Conservation (phyloP, 371 early-diverging fungal genomes). For the Mortierella sp. region DNA sequence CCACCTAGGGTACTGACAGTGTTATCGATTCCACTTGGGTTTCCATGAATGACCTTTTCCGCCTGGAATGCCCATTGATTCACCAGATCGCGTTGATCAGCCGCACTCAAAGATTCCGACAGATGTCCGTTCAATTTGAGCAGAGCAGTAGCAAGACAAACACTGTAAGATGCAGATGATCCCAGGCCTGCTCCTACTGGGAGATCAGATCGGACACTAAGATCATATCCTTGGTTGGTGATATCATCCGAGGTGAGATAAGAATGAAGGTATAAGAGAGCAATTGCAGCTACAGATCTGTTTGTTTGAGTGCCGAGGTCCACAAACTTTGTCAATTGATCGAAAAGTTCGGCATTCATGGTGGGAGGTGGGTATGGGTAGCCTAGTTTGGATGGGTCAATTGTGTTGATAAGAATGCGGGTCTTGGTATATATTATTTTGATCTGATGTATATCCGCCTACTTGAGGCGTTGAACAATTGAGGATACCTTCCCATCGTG, state of each 20-base stretch:
- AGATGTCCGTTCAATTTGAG: constrained; percentile 63
- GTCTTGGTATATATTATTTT: neutral
- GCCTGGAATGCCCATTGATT: constrained; percentile 91
- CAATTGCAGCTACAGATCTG: constrained; percentile 62
- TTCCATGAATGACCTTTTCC: constrained; percentile 96
- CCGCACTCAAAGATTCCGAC: constrained; percentile 28
- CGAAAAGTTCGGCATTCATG: constrained; percentile 36
- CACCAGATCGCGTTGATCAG: constrained; percentile 62
- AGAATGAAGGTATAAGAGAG: constrained; percentile 63
- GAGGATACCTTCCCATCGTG: constrained; percentile 44
- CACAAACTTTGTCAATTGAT: constrained; percentile 28
- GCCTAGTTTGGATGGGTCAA: constrained; percentile 8
- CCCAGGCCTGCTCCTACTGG: constrained; percentile 98
- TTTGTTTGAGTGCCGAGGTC: constrained; percentile 44
- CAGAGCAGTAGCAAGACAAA: constrained; percentile 82
- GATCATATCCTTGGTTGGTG: constrained; percentile 62
- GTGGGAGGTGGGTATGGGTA: constrained; percentile 43
- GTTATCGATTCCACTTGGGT: constrained; percentile 96
- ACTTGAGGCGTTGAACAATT: neutral
- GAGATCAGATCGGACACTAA: constrained; percentile 79
- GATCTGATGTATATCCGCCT: neutral
- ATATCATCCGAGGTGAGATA: constrained; percentile 38
- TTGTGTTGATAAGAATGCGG: neutral
- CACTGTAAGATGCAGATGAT: constrained; percentile 94
- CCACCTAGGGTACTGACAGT: constrained; percentile 87